A percentile compares a stretch with the other conserved stretches of the same genome.
Evolutionary conservation across 1,284 basidiomycete genomes (phyloP).

Genomic region (Tetrapyrgos nigripes): DNA sequence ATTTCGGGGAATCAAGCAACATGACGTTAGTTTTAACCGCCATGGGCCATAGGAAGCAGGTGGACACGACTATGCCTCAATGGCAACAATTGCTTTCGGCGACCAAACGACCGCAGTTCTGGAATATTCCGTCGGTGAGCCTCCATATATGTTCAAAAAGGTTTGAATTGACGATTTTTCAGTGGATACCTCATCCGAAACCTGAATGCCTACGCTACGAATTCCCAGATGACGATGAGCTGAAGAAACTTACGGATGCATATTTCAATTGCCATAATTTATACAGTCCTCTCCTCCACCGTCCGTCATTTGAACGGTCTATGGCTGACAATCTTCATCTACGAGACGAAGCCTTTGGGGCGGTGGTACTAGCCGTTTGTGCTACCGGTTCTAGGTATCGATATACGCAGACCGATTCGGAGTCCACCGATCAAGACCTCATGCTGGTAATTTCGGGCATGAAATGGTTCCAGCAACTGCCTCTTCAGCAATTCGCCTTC

Average conservation of each 20-base stretch:
- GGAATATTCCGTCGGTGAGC: too few species aligned
- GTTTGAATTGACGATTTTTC: neutral
- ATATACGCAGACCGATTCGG: too few species aligned
- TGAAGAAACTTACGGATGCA: slow-evolving; percentile 16
- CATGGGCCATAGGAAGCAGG: too few species aligned
- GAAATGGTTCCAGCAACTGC: slow-evolving; percentile 76
- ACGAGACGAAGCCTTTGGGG: slow-evolving; percentile 59
- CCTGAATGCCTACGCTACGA: slow-evolving; percentile 14
- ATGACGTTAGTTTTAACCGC: too few species aligned
- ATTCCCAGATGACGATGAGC: slow-evolving; percentile 24
- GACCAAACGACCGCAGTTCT: too few species aligned
- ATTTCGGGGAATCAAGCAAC: too few species aligned
- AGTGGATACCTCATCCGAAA: slow-evolving; percentile 21
- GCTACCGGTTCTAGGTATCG: slow-evolving; percentile 66
- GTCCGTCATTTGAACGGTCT: slow-evolving; percentile 20
- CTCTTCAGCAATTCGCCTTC: slow-evolving; percentile 51
- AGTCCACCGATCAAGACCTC: too few species aligned
- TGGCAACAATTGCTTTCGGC: too few species aligned
- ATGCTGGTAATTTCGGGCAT: slow-evolving; percentile 74
- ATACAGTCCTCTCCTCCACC: slow-evolving; percentile 44
- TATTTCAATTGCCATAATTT: slow-evolving; percentile 8
- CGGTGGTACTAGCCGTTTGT: slow-evolving; percentile 67
- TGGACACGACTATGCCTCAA: too few species aligned
- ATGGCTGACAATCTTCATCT: slow-evolving; percentile 46
- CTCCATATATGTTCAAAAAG: too few species aligned